Evolutionary conservation across 805 yeast genomes (phyloP).

Genomic region (Candida palmyrensis): DNA sequence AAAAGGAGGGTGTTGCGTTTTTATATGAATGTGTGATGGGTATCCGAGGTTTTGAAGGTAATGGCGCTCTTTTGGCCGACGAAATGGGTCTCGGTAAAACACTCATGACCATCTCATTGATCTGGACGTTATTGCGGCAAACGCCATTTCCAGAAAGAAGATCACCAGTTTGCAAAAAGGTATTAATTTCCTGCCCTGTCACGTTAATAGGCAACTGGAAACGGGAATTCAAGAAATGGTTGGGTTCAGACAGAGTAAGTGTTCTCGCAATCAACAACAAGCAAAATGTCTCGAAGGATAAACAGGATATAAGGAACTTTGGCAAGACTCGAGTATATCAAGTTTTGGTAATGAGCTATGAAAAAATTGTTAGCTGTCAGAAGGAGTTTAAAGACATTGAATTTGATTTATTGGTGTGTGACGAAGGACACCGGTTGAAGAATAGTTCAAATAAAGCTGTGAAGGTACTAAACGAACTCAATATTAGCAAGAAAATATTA

Average conservation of each 20-base stretch:
- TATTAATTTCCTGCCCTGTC: slow-evolving; percentile 86
- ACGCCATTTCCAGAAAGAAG: slow-evolving; percentile 35
- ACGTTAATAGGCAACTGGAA: slow-evolving; percentile 86
- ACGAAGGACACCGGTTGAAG: slow-evolving; percentile 92
- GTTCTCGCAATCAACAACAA: slow-evolving; percentile 55
- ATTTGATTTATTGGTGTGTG: slow-evolving; percentile 78
- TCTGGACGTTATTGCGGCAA: slow-evolving; percentile 79
- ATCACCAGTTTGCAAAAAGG: slow-evolving; percentile 46
- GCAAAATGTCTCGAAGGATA: slow-evolving; percentile 49
- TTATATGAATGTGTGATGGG: slow-evolving; percentile 84
- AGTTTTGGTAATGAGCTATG: slow-evolving; percentile 84
- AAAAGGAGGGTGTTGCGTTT: slow-evolving; percentile 76
- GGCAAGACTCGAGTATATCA: slow-evolving; percentile 70
- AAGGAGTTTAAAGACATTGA: slow-evolving; percentile 43
- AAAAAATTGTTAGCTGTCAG: slow-evolving; percentile 56
- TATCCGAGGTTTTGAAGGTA: slow-evolving; percentile 39
- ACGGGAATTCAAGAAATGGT: slow-evolving; percentile 85
- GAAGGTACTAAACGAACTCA: slow-evolving; percentile 52
- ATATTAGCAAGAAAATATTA: slow-evolving; percentile 54
- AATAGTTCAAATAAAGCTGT: slow-evolving; percentile 67
- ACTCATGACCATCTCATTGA: slow-evolving; percentile 71
- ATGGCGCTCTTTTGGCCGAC: slow-evolving; percentile 87
- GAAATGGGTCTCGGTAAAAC: slow-evolving; percentile 89
- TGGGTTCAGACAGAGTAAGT: slow-evolving; percentile 58
- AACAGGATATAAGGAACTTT: slow-evolving; percentile 53